Percentiles rank a stretch among this genome's conserved stretches.
These are phyloP conservation scores for Zostera marina DNA, from an alignment of 116 monocot genomes.

Conservation along the genomic window DNA sequence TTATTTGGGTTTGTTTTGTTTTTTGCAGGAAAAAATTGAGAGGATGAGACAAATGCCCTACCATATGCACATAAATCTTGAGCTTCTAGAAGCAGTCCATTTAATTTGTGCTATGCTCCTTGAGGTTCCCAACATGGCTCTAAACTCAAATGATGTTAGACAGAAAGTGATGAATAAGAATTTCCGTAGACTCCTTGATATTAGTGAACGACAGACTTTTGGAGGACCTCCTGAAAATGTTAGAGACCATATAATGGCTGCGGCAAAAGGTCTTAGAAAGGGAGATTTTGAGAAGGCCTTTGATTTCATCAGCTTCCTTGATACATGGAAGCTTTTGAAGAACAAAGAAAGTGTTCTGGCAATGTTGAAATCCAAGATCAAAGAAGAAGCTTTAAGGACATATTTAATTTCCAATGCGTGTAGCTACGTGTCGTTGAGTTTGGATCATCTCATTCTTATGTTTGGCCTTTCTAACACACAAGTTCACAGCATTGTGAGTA, in stretches of 20 bases:
- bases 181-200: constrained; percentile 71
- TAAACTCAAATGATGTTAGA: constrained; percentile 42
- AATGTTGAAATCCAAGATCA: constrained; percentile 63
- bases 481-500: constrained; percentile 63
- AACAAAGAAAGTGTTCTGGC: constrained; percentile 45
- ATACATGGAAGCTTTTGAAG: constrained; percentile 77
- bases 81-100: constrained; percentile 84
- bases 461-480: constrained; percentile 52
- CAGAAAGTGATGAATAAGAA: constrained; percentile 73
- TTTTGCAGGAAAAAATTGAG: constrained; percentile 48
- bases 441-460: constrained; percentile 51
- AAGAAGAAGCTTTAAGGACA: constrained; percentile 73
- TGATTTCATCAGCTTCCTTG: constrained; percentile 43
- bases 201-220: constrained; percentile 64
- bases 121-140: constrained; percentile 86
- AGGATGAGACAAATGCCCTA: constrained; percentile 61
- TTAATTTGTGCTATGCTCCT: constrained; percentile 86
- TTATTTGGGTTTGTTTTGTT: background rate
- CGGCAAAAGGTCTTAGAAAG: constrained; percentile 51
- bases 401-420: constrained; percentile 59
- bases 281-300: constrained; percentile 58
- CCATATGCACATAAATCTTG: constrained; percentile 55
- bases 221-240: constrained; percentile 90
- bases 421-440: constrained; percentile 56
- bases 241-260: constrained; percentile 78